Percentiles rank a stretch among this genome's conserved stretches.
These are phyloP conservation scores for Coleophoma crateriformis DNA, from an alignment of 2,329 filamentous ascomycete species.

Conservation along the genomic window DNA sequence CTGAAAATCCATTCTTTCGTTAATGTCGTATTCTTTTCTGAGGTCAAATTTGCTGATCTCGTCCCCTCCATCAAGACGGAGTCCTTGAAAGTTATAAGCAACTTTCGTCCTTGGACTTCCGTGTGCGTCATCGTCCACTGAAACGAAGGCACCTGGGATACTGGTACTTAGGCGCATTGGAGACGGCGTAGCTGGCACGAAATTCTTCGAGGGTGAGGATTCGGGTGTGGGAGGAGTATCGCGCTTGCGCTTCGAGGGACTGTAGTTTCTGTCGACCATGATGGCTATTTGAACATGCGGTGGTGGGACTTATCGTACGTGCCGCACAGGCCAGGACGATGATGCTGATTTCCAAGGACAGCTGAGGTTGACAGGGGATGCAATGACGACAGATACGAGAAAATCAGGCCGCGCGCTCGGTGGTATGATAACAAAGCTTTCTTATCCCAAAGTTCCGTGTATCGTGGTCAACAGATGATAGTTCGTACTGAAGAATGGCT, in stretches of 20 bases:
- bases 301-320: background rate
- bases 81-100: slow-evolving; percentile 22
- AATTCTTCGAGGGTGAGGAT: background rate
- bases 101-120: slow-evolving; percentile 24
- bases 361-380: background rate
- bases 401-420: too few species aligned
- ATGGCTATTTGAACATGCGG: background rate
- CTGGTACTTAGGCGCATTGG: slow-evolving; percentile 9
- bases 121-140: slow-evolving; percentile 4
- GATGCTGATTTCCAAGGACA: background rate
- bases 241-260: slow-evolving; percentile 4
- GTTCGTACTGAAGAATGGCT: too few species aligned
- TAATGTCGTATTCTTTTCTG: background rate
- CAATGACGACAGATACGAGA: background rate
- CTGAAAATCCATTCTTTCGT: slow-evolving; percentile 1
- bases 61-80: slow-evolving; percentile 17
- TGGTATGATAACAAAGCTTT: too few species aligned
- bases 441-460: too few species aligned
- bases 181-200: background rate
- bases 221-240: background rate
- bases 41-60: slow-evolving; percentile 16
- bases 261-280: background rate
- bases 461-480: too few species aligned
- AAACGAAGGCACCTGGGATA: slow-evolving; percentile 3
- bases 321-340: background rate